Percentiles rank a stretch among this genome's conserved stretches.
These are phyloP conservation scores for Cruciata laevipes DNA, from an alignment of 257 asterid species.

Conservation along the genomic window DNA sequence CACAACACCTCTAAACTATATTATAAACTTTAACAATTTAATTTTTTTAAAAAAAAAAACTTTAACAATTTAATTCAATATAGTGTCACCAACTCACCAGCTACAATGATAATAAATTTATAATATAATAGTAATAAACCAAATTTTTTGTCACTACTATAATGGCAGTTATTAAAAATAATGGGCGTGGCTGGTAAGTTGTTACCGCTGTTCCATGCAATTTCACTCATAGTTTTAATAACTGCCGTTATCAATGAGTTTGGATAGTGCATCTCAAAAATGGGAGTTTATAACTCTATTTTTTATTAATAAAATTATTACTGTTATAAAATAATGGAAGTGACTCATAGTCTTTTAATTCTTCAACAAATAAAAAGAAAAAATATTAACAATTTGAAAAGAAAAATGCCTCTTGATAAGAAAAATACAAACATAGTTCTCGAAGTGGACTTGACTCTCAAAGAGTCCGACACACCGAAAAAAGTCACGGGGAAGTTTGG, in stretches of 20 bases:
- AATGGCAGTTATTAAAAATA: no score
- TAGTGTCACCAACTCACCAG: neutral
- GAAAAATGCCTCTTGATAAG: neutral
- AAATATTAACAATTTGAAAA: neutral
- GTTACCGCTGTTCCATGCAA: no score
- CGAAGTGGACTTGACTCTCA: neutral
- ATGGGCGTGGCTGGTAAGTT: no score
- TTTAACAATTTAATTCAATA: slow-evolving; percentile 10
- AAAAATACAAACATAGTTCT: neutral
- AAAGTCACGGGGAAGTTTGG: slow-evolving; percentile 20
- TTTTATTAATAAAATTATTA: no score
- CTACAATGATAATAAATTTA: neutral
- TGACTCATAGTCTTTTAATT: no score
- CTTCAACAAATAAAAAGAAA: no score
- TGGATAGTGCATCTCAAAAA: no score
- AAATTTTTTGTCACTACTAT: no score
- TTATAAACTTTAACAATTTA: slow-evolving; percentile 10
- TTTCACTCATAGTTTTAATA: no score
- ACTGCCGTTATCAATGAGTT: no score
- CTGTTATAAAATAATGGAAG: no score
- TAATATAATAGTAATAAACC: neutral
- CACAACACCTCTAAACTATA: slow-evolving; percentile 26
- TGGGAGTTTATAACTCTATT: no score
- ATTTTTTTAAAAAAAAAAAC: neutral
- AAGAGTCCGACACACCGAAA: slow-evolving; percentile 4